Evolutionary conservation across 345 rosid genomes (phyloP).

Genomic region (Citrus trifoliata): DNA sequence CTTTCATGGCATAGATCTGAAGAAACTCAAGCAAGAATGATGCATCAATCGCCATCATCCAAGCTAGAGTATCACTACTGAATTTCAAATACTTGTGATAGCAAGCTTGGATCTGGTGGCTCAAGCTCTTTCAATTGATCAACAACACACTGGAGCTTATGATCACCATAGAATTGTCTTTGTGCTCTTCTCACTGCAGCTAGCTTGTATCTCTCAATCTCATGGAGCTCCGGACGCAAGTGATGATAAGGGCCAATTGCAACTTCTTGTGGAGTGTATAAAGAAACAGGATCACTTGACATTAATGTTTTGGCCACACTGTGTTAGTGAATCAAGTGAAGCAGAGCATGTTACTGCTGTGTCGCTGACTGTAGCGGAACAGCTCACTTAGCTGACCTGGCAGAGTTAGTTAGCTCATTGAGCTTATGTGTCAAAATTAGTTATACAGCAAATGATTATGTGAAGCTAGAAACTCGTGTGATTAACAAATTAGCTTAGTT

Average conservation of each 20-base stretch:
- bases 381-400: too few relatives aligned
- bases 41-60: neutral
- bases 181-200: slow-evolving; percentile 16
- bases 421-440: too few relatives aligned
- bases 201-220: slow-evolving; percentile 44
- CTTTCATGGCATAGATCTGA: neutral
- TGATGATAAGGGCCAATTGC: slow-evolving; percentile 77
- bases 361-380: too few relatives aligned
- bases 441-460: too few relatives aligned
- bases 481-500: too few relatives aligned
- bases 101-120: slow-evolving; percentile 38
- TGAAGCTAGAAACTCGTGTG: too few relatives aligned
- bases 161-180: slow-evolving; percentile 17
- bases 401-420: too few relatives aligned
- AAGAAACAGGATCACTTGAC: slow-evolving; percentile 43
- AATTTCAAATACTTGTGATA: slow-evolving; percentile 53
- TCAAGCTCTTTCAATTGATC: slow-evolving; percentile 38
- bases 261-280: slow-evolving; percentile 60
- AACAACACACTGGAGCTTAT: slow-evolving; percentile 40
- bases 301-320: slow-evolving; percentile 53
- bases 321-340: neutral
- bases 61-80: slow-evolving; percentile 7
- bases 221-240: slow-evolving; percentile 58
- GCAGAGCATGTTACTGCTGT: too few relatives aligned
- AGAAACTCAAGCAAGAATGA: neutral